Base-by-base conservation (phyloP, 1,139 yeast species). In the Pichia sp. region DNA sequence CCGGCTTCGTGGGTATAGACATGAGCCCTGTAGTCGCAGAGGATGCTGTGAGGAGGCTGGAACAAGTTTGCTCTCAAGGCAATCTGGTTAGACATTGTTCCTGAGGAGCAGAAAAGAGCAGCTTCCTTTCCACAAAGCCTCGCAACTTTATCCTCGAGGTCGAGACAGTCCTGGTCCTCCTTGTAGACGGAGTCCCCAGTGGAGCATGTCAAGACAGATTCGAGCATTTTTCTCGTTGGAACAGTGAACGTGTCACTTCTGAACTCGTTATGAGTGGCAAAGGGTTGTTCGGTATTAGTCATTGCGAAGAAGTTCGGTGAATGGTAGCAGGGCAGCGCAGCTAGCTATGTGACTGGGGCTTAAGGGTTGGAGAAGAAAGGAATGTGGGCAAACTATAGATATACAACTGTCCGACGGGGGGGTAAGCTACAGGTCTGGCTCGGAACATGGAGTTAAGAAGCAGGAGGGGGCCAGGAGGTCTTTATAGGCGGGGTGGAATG, bases 201-300 rank as follows among this genome's bases (percentile, higher is more conserved):
- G 4, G 93, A 73, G 42, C 89, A 83, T 30, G 74, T 66, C 25
- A 78, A 56, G 51, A 80, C 83, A 18, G 88, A 84, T 53, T 74
- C 74, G 47, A 84, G 66, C 96, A 91, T 90, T 48, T 81, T 73
- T 52, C 75, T 75, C 2, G 96, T 85, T 37, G 97, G 98, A 12
- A 89, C 88, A 10, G 97, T 91, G 79, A 91, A 90, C 2, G 97
- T 91, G 67, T 91, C 98, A 66, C 93, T 82, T 67, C 93, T 79
- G 66, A 86, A 82, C 52, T 68, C 71, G 53, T 67, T 67, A 55
- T 66, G 68, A 18, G 60, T 57, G 49, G 50, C 52, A 25, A 49
- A 55, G 10, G 16, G 36, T 30, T 45, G 51, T 47, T 43, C 22
- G 19, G 37, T 37, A 26, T 34, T 26, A 13, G 25, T 37, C 34